Evolutionary conservation across 202 grass and related monocot species (phyloP).

Genomic region (Digitaria exilis): DNA sequence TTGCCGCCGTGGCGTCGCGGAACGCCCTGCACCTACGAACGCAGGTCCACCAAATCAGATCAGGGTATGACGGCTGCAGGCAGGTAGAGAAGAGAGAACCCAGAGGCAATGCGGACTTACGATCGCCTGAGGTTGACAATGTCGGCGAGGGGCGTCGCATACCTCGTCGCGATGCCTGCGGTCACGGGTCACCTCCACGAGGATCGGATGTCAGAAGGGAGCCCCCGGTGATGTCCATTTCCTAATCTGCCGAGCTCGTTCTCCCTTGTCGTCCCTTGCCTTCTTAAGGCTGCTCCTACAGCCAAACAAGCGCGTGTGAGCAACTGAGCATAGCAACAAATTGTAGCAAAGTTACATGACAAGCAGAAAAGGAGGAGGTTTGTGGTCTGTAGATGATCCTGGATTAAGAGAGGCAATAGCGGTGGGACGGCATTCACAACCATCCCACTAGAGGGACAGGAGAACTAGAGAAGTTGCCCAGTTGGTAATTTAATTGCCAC

Average conservation of each 20-base stretch:
- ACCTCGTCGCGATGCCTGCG: constrained; percentile 26
- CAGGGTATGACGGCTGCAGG: neutral
- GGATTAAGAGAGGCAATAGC: constrained; percentile 24
- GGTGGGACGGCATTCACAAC: constrained; percentile 18
- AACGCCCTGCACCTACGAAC: constrained; percentile 47
- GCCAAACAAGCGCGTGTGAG: constrained; percentile 31
- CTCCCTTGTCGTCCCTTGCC: constrained; percentile 11
- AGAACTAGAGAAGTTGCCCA: too few species aligned
- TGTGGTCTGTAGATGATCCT: constrained; percentile 42
- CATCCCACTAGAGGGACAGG: constrained; percentile 8
- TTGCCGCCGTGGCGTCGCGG: constrained; percentile 24
- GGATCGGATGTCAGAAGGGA: constrained; percentile 48
- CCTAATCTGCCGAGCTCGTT: constrained; percentile 1
- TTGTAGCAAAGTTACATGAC: constrained; percentile 34
- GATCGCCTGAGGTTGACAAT: constrained; percentile 45
- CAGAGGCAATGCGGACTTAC: constrained; percentile 31
- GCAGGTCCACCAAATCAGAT: neutral
- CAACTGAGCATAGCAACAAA: constrained; percentile 38
- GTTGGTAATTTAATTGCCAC: constrained; percentile 14
- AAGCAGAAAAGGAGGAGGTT: constrained; percentile 35
- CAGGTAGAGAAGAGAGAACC: neutral
- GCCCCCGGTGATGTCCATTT: constrained; percentile 36
- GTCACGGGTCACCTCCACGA: constrained; percentile 49
- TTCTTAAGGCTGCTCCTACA: constrained; percentile 28
- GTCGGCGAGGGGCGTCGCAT: constrained; percentile 20